Evolutionary conservation across 805 yeast genomes (phyloP).

Genomic region (Candida hungchunana): DNA sequence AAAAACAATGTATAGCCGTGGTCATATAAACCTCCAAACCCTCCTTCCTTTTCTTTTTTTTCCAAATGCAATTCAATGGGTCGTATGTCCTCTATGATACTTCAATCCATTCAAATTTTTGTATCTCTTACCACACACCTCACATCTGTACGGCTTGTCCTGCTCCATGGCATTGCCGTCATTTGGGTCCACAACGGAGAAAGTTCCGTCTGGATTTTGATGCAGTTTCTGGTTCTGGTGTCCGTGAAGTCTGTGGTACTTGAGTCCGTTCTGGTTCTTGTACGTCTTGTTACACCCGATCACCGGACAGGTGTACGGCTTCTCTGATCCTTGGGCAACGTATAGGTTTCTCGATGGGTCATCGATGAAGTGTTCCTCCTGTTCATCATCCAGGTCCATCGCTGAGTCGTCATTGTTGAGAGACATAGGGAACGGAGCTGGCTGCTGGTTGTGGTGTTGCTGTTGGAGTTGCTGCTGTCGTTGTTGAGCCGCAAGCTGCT

Average conservation of each 20-base stretch:
- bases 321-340: slow-evolving; percentile 88
- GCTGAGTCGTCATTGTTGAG: slow-evolving; percentile 25
- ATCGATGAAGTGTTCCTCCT: slow-evolving; percentile 79
- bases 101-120: slow-evolving; percentile 94
- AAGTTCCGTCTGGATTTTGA: slow-evolving; percentile 90
- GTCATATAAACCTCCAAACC: too few species aligned
- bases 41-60: too few species aligned
- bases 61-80: slow-evolving; percentile 48
- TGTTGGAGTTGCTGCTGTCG: slow-evolving; percentile 16
- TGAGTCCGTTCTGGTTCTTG: slow-evolving; percentile 95
- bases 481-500: slow-evolving; percentile 6
- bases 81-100: slow-evolving; percentile 97
- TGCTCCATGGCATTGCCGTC: slow-evolving; percentile 94
- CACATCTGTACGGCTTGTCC: slow-evolving; percentile 97
- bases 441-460: slow-evolving; percentile 14
- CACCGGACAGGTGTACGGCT: slow-evolving; percentile 97
- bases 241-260: slow-evolving; percentile 93
- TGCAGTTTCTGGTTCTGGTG: slow-evolving; percentile 93
- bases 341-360: slow-evolving; percentile 95
- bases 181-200: slow-evolving; percentile 88
- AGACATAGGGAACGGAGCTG: slow-evolving; percentile 33
- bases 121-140: slow-evolving; percentile 96
- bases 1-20: neutral
- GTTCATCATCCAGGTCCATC: slow-evolving; percentile 45
- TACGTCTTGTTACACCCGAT: slow-evolving; percentile 97